These are phyloP conservation scores for Boletellus deceptivus DNA, from an alignment of 1,284 basidiomycete genomes.

Conservation along the genomic window DNA sequence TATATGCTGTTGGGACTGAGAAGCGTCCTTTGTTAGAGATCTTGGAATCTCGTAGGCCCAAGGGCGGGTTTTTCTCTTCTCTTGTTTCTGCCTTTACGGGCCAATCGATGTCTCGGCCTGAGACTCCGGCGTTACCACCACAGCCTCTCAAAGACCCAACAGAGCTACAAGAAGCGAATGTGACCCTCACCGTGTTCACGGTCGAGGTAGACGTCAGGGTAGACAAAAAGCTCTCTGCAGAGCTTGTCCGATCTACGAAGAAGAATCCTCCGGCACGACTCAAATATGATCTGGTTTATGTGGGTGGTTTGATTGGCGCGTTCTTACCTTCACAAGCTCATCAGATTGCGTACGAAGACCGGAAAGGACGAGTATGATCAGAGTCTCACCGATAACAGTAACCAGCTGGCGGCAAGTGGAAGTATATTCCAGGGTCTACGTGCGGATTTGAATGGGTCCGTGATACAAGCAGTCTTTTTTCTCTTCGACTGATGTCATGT, in stretches of 20 bases:
- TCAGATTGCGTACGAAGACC: slow-evolving; percentile 49
- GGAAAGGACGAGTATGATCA: slow-evolving; percentile 86
- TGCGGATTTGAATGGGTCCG: slow-evolving; percentile 78
- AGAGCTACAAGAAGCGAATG: slow-evolving; percentile 58
- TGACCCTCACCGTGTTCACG: slow-evolving; percentile 81
- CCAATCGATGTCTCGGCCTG: slow-evolving; percentile 30
- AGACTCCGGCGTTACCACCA: slow-evolving; percentile 39
- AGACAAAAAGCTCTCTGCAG: slow-evolving; percentile 69
- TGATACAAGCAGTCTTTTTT: slow-evolving; percentile 4
- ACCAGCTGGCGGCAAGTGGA: slow-evolving; percentile 54
- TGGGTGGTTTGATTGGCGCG: slow-evolving; percentile 35
- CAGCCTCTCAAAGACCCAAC: slow-evolving; percentile 52
- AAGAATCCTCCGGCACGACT: slow-evolving; percentile 86
- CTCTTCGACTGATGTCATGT: slow-evolving; percentile 11
- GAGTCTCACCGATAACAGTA: slow-evolving; percentile 64
- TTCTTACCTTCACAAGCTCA: slow-evolving; percentile 2
- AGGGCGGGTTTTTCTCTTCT: slow-evolving; percentile 74
- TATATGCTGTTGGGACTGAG: slow-evolving; percentile 70
- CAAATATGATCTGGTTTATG: slow-evolving; percentile 86
- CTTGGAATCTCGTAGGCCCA: slow-evolving; percentile 38
- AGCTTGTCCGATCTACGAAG: slow-evolving; percentile 91
- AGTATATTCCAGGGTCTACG: slow-evolving; percentile 86
- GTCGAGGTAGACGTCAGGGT: slow-evolving; percentile 78
- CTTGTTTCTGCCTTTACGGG: slow-evolving; percentile 66
- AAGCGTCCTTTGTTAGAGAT: slow-evolving; percentile 43